Percentiles rank a stretch among this genome's conserved stretches.
Conservation (phyloP, 306 rosid genomes). For the Vicia faba region DNA sequence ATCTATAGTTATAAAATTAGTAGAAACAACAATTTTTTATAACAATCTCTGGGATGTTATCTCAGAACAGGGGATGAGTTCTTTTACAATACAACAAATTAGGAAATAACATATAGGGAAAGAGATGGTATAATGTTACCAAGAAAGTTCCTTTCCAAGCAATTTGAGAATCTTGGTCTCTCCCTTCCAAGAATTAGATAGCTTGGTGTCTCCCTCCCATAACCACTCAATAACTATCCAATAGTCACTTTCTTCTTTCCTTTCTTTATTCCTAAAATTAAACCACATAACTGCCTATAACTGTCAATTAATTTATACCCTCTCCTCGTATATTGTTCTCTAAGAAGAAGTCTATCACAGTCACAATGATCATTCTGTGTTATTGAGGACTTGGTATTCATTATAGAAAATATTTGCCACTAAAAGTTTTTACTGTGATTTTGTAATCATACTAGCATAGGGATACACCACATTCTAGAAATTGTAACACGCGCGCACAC, state of each 20-base stretch:
- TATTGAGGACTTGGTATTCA: conserved; percentile 13
- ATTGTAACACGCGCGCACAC: background rate
- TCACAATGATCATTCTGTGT: conserved; percentile 26
- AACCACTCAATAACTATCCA: background rate
- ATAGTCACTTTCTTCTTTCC: too few relatives aligned
- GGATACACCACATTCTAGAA: background rate
- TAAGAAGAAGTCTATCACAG: too few relatives aligned
- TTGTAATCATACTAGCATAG: conserved; percentile 1
- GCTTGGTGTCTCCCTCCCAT: background rate
- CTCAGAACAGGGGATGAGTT: too few relatives aligned
- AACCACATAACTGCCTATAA: too few relatives aligned
- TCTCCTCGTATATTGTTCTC: too few relatives aligned
- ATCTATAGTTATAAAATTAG: background rate
- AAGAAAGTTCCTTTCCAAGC: background rate
- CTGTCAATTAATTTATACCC: too few relatives aligned
- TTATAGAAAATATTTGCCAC: background rate
- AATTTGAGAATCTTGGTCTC: background rate
- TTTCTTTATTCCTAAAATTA: too few relatives aligned
- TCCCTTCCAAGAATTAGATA: background rate
- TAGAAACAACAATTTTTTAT: background rate
- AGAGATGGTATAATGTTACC: background rate
- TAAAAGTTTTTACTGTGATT: conserved; percentile 7
- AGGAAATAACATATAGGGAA: background rate
- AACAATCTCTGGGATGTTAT: too few relatives aligned
- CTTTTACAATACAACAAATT: background rate